phyloP scores from a whole-genome alignment of 257 asterid species.

The Ehretia macrophylla region DNA sequence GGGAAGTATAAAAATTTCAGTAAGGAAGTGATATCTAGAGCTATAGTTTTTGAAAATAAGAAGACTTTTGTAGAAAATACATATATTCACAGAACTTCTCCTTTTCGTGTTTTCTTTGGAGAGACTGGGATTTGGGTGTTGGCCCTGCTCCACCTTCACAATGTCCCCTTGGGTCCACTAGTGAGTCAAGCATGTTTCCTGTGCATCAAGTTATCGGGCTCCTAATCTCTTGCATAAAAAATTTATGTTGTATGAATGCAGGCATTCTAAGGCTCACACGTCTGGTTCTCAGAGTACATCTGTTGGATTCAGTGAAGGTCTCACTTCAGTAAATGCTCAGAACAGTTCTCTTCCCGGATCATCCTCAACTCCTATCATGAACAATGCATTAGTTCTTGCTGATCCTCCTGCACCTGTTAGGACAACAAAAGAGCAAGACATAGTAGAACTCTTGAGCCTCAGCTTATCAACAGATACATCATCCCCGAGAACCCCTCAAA shows the following conservation, averaged over 20 bases:
- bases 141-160: too few relatives aligned
- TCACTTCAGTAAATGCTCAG: neutral
- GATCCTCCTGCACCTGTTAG: conserved; percentile 35
- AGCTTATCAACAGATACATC: conserved; percentile 43
- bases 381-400: conserved; percentile 61
- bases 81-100: too few relatives aligned
- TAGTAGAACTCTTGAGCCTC: conserved; percentile 70
- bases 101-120: too few relatives aligned
- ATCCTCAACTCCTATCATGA: conserved; percentile 21
- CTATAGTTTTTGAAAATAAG: too few relatives aligned
- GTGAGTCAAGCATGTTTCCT: too few relatives aligned
- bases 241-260: conserved; percentile 25
- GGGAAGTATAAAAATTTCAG: too few relatives aligned
- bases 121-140: too few relatives aligned
- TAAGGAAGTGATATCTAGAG: too few relatives aligned
- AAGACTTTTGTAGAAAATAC: too few relatives aligned
- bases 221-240: too few relatives aligned
- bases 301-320: conserved; percentile 17
- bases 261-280: conserved; percentile 47
- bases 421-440: conserved; percentile 58
- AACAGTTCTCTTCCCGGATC: conserved; percentile 21
- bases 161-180: too few relatives aligned
- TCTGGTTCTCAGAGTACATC: conserved; percentile 27
- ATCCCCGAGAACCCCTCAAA: conserved; percentile 35
- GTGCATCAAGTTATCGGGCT: too few relatives aligned